These are phyloP conservation scores for Linnemannia hyalina DNA, from an alignment of 192 early-diverging fungal genomes.

Conservation along the genomic window DNA sequence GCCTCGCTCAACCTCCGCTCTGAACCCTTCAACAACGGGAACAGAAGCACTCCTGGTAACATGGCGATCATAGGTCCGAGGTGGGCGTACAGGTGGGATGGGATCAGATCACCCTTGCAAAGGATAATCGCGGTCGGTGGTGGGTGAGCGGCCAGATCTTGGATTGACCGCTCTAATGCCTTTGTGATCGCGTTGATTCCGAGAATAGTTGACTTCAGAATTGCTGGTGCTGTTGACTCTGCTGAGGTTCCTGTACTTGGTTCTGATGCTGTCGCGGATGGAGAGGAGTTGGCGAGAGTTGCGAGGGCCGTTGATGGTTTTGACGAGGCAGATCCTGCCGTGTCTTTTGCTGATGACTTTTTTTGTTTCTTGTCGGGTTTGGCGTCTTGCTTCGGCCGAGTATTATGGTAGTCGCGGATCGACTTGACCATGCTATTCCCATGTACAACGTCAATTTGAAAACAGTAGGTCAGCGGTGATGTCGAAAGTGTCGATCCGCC, in stretches of 20 bases:
- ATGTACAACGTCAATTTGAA: not conserved
- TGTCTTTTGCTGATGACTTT: not conserved
- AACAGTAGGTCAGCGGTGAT: not conserved
- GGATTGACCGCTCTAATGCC: slow-evolving; percentile 36
- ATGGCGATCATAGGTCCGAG: slow-evolving; percentile 43
- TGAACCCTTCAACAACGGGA: slow-evolving; percentile 32
- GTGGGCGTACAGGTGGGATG: slow-evolving; percentile 40
- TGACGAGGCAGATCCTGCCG: not conserved
- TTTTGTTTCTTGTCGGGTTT: slow-evolving; percentile 10
- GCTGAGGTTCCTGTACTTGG: not conserved
- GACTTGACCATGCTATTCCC: slow-evolving; percentile 27
- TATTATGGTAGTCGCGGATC: slow-evolving; percentile 20
- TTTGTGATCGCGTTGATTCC: slow-evolving; percentile 52
- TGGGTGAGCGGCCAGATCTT: slow-evolving; percentile 10
- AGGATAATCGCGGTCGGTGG: slow-evolving; percentile 40
- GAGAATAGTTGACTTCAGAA: slow-evolving; percentile 11
- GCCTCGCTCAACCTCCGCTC: slow-evolving; percentile 29
- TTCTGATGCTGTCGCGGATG: not conserved
- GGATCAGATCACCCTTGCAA: slow-evolving; percentile 41
- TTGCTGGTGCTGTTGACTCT: slow-evolving; percentile 11
- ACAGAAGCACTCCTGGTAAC: slow-evolving; percentile 30
- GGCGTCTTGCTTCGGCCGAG: not conserved
- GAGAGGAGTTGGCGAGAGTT: not conserved
- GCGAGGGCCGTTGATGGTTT: slow-evolving; percentile 11
- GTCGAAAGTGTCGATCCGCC: not conserved